Conservation (phyloP, 345 rosid species). For the Jatropha curcas region DNA sequence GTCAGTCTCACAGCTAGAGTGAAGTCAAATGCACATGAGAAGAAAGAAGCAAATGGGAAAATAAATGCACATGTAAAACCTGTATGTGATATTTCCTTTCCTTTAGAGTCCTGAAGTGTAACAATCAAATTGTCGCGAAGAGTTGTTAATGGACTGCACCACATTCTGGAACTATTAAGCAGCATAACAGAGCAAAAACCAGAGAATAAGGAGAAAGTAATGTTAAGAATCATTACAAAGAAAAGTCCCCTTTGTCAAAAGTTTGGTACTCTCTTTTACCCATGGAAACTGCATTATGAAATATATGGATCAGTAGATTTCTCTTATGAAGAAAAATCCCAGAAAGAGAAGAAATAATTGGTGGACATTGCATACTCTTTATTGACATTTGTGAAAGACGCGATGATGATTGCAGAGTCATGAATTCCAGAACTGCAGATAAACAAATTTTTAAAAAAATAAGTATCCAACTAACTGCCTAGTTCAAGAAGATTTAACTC, state of each 20-base stretch:
- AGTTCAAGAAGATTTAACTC: slow-evolving; percentile 3
- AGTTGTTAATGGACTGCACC: slow-evolving; percentile 69
- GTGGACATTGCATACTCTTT: slow-evolving; percentile 51
- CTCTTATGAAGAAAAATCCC: not conserved
- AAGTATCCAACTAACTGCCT: slow-evolving; percentile 3
- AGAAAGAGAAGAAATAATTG: not conserved
- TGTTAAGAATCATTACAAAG: slow-evolving; percentile 54
- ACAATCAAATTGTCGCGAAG: slow-evolving; percentile 69
- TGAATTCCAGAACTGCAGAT: slow-evolving; percentile 59
- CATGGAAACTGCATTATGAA: slow-evolving; percentile 63
- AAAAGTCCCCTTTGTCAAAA: slow-evolving; percentile 64
- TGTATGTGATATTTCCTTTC: slow-evolving; percentile 52
- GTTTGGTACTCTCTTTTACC: slow-evolving; percentile 72
- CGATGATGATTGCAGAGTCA: slow-evolving; percentile 49
- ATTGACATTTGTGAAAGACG: slow-evolving; percentile 45
- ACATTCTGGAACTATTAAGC: slow-evolving; percentile 9
- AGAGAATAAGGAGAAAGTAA: not conserved
- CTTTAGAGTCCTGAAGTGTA: slow-evolving; percentile 54
- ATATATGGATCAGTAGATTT: slow-evolving; percentile 14
- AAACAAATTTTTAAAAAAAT: slow-evolving; percentile 13
- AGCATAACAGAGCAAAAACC: not conserved
- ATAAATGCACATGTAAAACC: slow-evolving; percentile 33
- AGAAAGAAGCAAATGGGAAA: not conserved
- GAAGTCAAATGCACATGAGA: not conserved
- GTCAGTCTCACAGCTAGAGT: slow-evolving; percentile 19